Percentiles rank a stretch among this genome's conserved stretches.
Evolutionary conservation across 2,329 filamentous ascomycete genomes (phyloP).

Genomic region (Setomelanomma holmii): DNA sequence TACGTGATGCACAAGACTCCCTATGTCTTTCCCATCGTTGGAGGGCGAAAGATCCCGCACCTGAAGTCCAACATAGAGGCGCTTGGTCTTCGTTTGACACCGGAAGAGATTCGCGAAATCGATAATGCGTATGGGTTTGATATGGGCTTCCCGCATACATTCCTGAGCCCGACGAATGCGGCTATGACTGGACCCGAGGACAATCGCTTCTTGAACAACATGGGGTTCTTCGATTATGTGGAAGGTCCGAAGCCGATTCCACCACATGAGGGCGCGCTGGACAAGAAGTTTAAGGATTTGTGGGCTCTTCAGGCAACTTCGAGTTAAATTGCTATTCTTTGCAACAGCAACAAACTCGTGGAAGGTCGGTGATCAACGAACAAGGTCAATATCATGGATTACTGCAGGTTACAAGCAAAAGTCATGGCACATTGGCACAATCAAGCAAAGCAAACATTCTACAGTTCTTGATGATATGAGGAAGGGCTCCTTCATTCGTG

Average conservation of each 20-base stretch:
- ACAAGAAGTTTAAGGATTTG: constrained; percentile 22
- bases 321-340: constrained; percentile 3
- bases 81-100: constrained; percentile 64
- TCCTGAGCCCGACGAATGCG: constrained; percentile 25
- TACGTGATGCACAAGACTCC: constrained; percentile 77
- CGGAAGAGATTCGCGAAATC: constrained; percentile 70
- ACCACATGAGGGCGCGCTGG: constrained; percentile 34
- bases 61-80: constrained; percentile 74
- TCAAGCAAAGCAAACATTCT: no score
- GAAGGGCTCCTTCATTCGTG: no score
- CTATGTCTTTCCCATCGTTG: constrained; percentile 76
- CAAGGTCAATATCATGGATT: no score
- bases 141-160: constrained; percentile 66
- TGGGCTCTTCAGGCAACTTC: neutral
- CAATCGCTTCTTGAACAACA: constrained; percentile 22
- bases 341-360: no score
- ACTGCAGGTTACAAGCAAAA: no score
- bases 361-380: no score
- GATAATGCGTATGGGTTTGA: constrained; percentile 69
- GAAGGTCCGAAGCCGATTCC: constrained; percentile 27
- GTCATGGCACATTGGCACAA: no score
- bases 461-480: no score
- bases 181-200: constrained; percentile 35
- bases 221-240: constrained; percentile 36
- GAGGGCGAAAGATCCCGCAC: constrained; percentile 73